Evolutionary conservation across 148 eudicot genomes (phyloP).

Genomic region (Persicaria tinctoria): DNA sequence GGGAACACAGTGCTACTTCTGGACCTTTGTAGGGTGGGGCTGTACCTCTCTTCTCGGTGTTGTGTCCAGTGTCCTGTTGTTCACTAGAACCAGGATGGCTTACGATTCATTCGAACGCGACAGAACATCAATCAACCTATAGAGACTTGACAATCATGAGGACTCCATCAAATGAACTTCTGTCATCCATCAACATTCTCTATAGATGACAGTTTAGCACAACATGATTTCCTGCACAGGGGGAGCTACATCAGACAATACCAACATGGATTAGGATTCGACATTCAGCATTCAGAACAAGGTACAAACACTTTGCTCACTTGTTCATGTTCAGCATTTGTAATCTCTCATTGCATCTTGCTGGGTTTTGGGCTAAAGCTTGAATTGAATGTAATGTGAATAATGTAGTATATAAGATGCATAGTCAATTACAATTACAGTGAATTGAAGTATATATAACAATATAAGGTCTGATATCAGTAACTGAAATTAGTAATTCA

Average conservation of each 20-base stretch:
- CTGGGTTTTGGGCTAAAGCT: background rate
- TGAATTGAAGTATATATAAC: background rate
- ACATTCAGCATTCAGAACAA: background rate
- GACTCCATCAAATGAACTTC: background rate
- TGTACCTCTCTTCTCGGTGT: constrained; percentile 19
- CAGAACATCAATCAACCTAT: background rate
- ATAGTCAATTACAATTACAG: background rate
- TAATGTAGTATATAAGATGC: background rate
- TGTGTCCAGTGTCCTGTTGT: constrained; percentile 17
- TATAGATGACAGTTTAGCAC: background rate
- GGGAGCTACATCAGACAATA: background rate
- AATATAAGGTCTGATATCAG: too few species aligned
- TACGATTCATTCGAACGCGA: constrained; percentile 13
- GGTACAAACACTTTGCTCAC: background rate
- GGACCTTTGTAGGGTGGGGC: constrained; percentile 23
- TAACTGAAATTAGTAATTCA: background rate
- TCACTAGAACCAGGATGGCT: constrained; percentile 18
- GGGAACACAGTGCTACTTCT: constrained; percentile 20
- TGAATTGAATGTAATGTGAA: background rate
- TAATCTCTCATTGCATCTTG: background rate
- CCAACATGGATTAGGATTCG: background rate
- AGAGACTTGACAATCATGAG: background rate
- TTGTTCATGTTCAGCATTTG: constrained; percentile 1
- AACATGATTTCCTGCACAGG: background rate
- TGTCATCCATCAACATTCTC: background rate